phyloP scores from a whole-genome alignment of 805 yeast genomes.

The Yarrowia sp. region DNA sequence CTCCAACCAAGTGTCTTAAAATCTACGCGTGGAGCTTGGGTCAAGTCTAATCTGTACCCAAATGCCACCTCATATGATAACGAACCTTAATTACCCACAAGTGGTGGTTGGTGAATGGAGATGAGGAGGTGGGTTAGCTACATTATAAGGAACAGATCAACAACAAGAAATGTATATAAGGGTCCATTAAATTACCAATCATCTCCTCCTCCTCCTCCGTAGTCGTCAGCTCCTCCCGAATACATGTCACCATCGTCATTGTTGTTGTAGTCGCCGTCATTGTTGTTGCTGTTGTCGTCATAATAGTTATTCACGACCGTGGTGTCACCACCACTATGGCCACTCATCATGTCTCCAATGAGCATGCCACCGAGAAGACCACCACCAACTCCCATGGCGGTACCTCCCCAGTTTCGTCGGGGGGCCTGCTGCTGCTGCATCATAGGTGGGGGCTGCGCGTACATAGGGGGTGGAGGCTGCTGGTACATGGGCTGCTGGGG shows the following conservation, averaged over 20 bases:
- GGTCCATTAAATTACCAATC: slow-evolving; percentile 11
- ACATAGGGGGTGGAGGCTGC: slow-evolving; percentile 34
- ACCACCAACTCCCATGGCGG: slow-evolving; percentile 50
- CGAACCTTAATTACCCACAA: not conserved
- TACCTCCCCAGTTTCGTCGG: slow-evolving; percentile 40
- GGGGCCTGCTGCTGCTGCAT: slow-evolving; percentile 37
- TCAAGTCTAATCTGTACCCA: no score
- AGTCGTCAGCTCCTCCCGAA: slow-evolving; percentile 37
- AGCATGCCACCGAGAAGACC: slow-evolving; percentile 63
- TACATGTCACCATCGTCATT: slow-evolving; percentile 35
- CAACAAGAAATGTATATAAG: no score
- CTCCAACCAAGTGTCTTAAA: no score
- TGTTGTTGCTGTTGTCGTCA: slow-evolving; percentile 30
- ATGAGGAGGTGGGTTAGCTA: no score
- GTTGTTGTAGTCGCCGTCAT: slow-evolving; percentile 33
- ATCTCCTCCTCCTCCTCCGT: slow-evolving; percentile 41
- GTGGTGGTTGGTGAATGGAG: no score
- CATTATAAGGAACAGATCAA: no score
- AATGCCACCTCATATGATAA: slow-evolving; percentile 4
- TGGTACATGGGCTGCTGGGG: slow-evolving; percentile 36
- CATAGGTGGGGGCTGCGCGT: slow-evolving; percentile 34
- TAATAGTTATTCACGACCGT: slow-evolving; percentile 41
- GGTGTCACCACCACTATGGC: slow-evolving; percentile 40
- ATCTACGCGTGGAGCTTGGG: no score
- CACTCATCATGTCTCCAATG: slow-evolving; percentile 49